Percentiles rank a stretch among this genome's conserved stretches.
These are phyloP conservation scores for Carex pumila DNA, from an alignment of 176 grass and related monocot species.

Conservation along the genomic window DNA sequence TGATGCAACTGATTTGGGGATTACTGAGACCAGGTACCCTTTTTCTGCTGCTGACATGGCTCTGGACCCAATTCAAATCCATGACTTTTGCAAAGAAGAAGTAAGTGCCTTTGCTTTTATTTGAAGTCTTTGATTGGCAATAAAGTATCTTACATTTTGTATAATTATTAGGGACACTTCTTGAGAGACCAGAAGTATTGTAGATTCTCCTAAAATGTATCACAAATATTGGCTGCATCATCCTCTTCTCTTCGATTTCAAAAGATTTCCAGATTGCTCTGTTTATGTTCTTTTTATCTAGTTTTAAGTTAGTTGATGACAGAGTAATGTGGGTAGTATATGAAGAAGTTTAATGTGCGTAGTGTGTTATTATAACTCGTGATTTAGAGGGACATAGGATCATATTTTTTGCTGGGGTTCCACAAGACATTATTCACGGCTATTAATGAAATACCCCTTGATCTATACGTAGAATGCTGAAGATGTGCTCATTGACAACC, in stretches of 20 bases:
- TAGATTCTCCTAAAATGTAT: slow-evolving; percentile 10
- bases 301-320: neutral
- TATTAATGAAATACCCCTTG: slow-evolving; percentile 5
- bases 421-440: neutral
- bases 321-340: neutral
- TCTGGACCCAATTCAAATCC: slow-evolving; percentile 50
- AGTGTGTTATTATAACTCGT: neutral
- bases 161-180: neutral
- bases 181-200: slow-evolving; percentile 9
- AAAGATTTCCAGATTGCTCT: neutral
- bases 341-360: neutral
- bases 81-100: slow-evolving; percentile 62
- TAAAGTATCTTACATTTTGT: neutral
- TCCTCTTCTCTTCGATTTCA: neutral
- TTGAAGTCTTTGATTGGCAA: neutral
- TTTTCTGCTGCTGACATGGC: slow-evolving; percentile 59
- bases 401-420: neutral
- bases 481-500: slow-evolving; percentile 87
- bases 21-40: slow-evolving; percentile 48
- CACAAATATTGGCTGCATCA: neutral
- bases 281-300: neutral
- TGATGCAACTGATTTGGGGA: slow-evolving; percentile 81
- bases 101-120: slow-evolving; percentile 5
- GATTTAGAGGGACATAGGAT: neutral
- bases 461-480: slow-evolving; percentile 50